Percentiles rank a stretch among this genome's conserved stretches.
Evolutionary conservation across 345 rosid species (phyloP).

Genomic region (Gossypium raimondii): DNA sequence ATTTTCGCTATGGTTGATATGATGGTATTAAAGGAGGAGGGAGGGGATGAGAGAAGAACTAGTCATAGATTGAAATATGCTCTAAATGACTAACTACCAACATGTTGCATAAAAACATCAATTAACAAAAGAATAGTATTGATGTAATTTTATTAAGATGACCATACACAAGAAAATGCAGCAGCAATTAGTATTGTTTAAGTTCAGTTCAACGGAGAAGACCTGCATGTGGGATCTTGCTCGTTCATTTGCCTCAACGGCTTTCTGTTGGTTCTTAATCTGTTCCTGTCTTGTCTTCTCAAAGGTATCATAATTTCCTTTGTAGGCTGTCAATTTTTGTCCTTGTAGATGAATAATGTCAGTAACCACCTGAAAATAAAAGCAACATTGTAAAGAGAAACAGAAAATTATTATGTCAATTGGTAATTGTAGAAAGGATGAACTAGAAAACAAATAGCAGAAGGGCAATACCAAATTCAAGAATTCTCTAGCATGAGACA

Average conservation of each 20-base stretch:
- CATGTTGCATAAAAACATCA: not conserved
- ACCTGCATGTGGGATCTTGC: constrained; percentile 97
- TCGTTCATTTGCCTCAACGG: constrained; percentile 82
- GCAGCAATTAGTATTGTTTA: not conserved
- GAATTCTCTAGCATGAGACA: constrained; percentile 98
- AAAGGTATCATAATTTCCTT: constrained; percentile 83
- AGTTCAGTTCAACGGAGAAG: not conserved
- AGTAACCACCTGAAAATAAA: constrained; percentile 76
- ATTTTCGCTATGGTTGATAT: not conserved
- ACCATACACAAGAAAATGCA: not conserved
- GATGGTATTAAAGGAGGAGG: not conserved
- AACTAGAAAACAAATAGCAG: not conserved
- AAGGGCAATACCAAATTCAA: constrained; percentile 69
- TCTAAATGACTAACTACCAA: not conserved
- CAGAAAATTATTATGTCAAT: not conserved
- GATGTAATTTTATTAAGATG: not conserved
- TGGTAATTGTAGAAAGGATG: not conserved
- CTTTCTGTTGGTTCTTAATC: constrained; percentile 86
- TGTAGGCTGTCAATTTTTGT: constrained; percentile 73
- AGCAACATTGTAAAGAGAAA: not conserved
- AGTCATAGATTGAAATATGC: not conserved
- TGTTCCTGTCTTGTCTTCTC: constrained; percentile 87
- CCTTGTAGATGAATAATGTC: constrained; percentile 88
- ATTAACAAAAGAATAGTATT: not conserved
- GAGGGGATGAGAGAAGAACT: not conserved